Evolutionary conservation across 2,329 filamentous ascomycete genomes (phyloP).

Genomic region (Tolypocladium tundrense): DNA sequence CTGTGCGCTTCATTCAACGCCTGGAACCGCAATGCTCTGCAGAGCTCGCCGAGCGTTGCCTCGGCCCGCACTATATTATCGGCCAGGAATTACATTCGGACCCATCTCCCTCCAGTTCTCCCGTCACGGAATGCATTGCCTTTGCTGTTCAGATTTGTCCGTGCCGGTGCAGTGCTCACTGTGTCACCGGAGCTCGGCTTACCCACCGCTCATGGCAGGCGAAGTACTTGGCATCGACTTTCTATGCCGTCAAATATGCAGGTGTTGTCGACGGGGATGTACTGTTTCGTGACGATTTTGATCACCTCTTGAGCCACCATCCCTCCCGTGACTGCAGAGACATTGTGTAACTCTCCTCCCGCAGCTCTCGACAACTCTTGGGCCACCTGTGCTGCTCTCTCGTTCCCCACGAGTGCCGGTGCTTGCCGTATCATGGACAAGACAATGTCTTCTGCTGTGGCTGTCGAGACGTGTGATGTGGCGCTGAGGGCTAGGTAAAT

Average conservation of each 20-base stretch:
- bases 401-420: slow-evolving; percentile 36
- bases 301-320: slow-evolving; percentile 96
- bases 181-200: background rate
- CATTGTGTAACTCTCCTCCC: slow-evolving; percentile 85
- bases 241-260: slow-evolving; percentile 61
- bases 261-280: slow-evolving; percentile 60
- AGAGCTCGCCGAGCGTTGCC: background rate
- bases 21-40: background rate
- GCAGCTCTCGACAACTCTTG: slow-evolving; percentile 65
- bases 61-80: background rate
- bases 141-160: background rate
- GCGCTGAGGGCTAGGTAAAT: slow-evolving; percentile 58
- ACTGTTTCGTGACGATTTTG: slow-evolving; percentile 72
- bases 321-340: slow-evolving; percentile 76
- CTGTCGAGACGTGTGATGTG: slow-evolving; percentile 33
- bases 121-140: background rate
- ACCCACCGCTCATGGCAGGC: slow-evolving; percentile 25
- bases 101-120: background rate
- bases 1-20: background rate
- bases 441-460: slow-evolving; percentile 45
- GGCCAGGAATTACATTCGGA: background rate
- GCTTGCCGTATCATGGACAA: slow-evolving; percentile 29
- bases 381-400: slow-evolving; percentile 42
- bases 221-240: slow-evolving; percentile 49
- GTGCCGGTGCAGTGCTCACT: background rate